phyloP scores from a whole-genome alignment of 805 yeast species.

The Teunomyces funiuensis region DNA sequence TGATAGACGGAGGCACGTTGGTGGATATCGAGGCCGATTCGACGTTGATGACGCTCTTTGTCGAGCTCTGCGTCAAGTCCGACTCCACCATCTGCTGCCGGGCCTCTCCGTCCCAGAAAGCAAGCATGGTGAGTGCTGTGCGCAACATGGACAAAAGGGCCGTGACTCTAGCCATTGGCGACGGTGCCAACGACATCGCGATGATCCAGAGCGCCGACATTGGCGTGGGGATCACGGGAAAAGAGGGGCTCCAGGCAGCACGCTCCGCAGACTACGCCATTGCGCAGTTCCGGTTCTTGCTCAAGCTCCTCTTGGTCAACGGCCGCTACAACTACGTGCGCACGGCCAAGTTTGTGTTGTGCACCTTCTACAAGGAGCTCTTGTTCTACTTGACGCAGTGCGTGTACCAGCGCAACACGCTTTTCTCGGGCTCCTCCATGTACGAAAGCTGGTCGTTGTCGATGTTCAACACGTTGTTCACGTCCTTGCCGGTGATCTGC shows the following conservation, averaged over 20 bases:
- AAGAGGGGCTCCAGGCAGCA: constrained; percentile 96
- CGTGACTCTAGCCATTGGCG: constrained; percentile 95
- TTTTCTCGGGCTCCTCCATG: constrained; percentile 89
- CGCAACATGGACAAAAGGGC: constrained; percentile 63
- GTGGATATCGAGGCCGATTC: constrained; percentile 70
- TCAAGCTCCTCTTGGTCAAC: constrained; percentile 84
- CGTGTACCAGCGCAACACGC: constrained; percentile 78
- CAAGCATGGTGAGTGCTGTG: constrained; percentile 81
- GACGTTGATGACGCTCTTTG: constrained; percentile 68
- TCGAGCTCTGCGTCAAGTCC: constrained; percentile 81
- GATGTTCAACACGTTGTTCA: constrained; percentile 94
- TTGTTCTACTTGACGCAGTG: constrained; percentile 87
- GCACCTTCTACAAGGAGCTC: constrained; percentile 93
- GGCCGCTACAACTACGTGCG: constrained; percentile 95
- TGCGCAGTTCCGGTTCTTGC: constrained; percentile 85
- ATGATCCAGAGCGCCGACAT: constrained; percentile 99
- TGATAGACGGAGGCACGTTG: constrained; percentile 91
- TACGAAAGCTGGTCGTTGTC: constrained; percentile 96
- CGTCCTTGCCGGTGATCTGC: constrained; percentile 87
- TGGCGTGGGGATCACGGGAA: constrained; percentile 96
- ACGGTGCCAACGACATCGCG: constrained; percentile 98
- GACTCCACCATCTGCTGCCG: constrained; percentile 94
- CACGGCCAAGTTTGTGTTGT: constrained; percentile 85
- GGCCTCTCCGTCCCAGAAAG: constrained; percentile 96
- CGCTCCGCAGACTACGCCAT: constrained; percentile 91